A percentile compares a stretch with the other conserved stretches of the same genome.
phyloP scores from a whole-genome alignment of 2,329 filamentous ascomycete species.

The Phaeoacremonium minimum region DNA sequence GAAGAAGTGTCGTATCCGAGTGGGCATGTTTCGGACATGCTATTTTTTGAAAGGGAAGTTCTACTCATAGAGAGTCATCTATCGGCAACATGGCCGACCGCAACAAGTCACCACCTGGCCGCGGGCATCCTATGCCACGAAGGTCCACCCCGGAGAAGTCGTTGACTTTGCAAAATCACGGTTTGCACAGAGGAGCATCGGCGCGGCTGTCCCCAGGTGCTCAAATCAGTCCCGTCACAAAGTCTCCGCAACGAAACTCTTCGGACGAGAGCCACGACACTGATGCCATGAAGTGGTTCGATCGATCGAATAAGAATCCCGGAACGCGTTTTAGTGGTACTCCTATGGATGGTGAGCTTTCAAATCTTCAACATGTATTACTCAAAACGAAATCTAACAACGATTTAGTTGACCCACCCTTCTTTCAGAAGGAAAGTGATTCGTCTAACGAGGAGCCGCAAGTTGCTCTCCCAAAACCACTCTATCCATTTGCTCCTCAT shows the following conservation, averaged over 20 bases:
- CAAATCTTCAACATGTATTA: too few relatives aligned
- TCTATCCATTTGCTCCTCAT: background rate
- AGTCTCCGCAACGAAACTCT: slow-evolving; percentile 34
- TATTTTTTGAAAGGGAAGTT: too few relatives aligned
- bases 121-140: slow-evolving; percentile 37
- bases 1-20: too few relatives aligned
- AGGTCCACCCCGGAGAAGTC: slow-evolving; percentile 40
- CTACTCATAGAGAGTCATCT: too few relatives aligned
- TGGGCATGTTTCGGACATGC: too few relatives aligned
- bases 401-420: slow-evolving; percentile 44
- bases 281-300: slow-evolving; percentile 51
- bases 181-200: slow-evolving; percentile 35
- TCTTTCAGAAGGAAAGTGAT: slow-evolving; percentile 49
- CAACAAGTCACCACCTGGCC: too few relatives aligned
- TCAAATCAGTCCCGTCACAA: slow-evolving; percentile 11
- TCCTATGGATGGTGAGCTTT: slow-evolving; percentile 41
- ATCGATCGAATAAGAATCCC: slow-evolving; percentile 47
- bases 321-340: slow-evolving; percentile 33
- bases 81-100: too few relatives aligned
- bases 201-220: slow-evolving; percentile 11
- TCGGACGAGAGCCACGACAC: slow-evolving; percentile 47
- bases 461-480: slow-evolving; percentile 3
- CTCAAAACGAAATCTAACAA: too few relatives aligned
- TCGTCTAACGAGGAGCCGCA: slow-evolving; percentile 40
- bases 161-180: slow-evolving; percentile 42